These are phyloP conservation scores for Breynia disticha DNA, from an alignment of 441 rosid species.

Conservation along the genomic window DNA sequence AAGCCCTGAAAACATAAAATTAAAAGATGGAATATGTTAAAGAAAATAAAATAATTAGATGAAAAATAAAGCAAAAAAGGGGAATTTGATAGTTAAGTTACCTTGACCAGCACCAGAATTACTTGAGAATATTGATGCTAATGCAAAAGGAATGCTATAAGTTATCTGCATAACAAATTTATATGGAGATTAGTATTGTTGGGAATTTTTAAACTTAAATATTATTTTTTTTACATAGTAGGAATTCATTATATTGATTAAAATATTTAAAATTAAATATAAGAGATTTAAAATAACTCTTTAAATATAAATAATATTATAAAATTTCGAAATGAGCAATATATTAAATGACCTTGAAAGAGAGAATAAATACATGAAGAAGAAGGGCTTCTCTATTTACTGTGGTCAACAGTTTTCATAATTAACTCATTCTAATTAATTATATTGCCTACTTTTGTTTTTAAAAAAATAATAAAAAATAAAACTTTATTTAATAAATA, in stretches of 20 bases:
- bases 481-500: neutral
- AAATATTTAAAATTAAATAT: too few relatives aligned
- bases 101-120: slow-evolving; percentile 84
- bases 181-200: too few relatives aligned
- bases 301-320: too few relatives aligned
- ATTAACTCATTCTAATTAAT: too few relatives aligned
- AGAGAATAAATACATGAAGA: neutral
- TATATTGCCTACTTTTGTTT: too few relatives aligned
- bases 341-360: neutral
- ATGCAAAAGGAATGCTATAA: slow-evolving; percentile 74
- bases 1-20: slow-evolving; percentile 36
- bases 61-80: neutral
- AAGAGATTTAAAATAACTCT: too few relatives aligned
- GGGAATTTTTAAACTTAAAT: too few relatives aligned
- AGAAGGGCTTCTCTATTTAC: neutral
- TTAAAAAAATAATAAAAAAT: too few relatives aligned
- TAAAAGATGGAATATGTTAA: neutral
- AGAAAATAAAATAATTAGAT: neutral
- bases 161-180: slow-evolving; percentile 41
- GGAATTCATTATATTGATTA: too few relatives aligned
- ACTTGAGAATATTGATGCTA: slow-evolving; percentile 73
- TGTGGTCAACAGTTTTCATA: too few relatives aligned
- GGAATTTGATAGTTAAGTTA: slow-evolving; percentile 8
- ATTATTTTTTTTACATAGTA: too few relatives aligned
- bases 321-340: too few relatives aligned